phyloP scores from a whole-genome alignment of 192 early-diverging fungal species.

The Dispira simplex region DNA sequence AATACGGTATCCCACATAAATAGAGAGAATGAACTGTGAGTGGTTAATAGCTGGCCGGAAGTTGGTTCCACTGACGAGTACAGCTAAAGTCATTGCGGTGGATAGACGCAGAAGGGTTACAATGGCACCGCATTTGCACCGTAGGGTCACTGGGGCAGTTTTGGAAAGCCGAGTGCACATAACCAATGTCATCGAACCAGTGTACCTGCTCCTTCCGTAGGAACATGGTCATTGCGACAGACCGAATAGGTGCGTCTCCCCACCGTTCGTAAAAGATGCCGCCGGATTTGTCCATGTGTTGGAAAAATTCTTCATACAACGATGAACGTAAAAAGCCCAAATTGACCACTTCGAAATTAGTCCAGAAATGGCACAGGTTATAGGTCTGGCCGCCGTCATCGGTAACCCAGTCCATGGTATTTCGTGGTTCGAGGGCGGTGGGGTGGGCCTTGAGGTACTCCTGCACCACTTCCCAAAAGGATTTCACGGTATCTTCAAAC shows the following conservation, averaged over 20 bases:
- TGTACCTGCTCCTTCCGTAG: constrained; percentile 45
- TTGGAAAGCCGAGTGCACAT: constrained; percentile 17
- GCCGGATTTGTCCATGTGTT: constrained; percentile 52
- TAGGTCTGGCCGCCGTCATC: constrained; percentile 22
- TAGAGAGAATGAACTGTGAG: no score
- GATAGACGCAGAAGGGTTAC: neutral
- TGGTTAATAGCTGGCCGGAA: neutral
- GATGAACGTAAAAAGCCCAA: constrained; percentile 52
- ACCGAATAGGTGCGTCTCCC: constrained; percentile 51
- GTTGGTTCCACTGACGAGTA: neutral
- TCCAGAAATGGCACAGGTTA: constrained; percentile 65
- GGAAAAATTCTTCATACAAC: constrained; percentile 47
- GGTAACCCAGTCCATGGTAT: constrained; percentile 19
- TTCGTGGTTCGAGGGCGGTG: constrained; percentile 15
- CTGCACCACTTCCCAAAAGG: constrained; percentile 21
- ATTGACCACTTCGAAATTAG: constrained; percentile 78
- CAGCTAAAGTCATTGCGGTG: neutral
- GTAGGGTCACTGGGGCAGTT: neutral
- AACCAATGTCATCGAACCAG: constrained; percentile 59
- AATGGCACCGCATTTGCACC: neutral
- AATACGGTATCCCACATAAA: no score
- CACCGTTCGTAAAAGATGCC: constrained; percentile 80
- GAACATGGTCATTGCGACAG: constrained; percentile 39
- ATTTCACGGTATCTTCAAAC: constrained; percentile 18
- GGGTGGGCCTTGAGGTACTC: constrained; percentile 16